Percentiles rank a stretch among this genome's conserved stretches.
phyloP scores from a whole-genome alignment of 352 stramenopile species.

The Pythium oligandrum region DNA sequence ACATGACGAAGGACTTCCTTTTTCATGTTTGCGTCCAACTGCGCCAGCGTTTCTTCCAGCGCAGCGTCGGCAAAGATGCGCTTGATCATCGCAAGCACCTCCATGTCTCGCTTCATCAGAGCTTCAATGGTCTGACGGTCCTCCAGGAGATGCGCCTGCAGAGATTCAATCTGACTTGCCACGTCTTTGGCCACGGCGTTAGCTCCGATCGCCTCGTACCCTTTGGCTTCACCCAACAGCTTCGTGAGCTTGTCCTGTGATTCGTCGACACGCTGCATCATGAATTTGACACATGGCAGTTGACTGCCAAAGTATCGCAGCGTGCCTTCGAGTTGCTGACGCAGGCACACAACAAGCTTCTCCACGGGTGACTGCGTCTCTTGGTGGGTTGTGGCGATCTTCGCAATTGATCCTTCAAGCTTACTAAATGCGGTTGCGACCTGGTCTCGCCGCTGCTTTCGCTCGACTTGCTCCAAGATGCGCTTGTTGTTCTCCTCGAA shows the following conservation, averaged over 20 bases:
- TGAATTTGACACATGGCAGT: slow-evolving; percentile 76
- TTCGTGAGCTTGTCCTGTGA: slow-evolving; percentile 33
- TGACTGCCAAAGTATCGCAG: slow-evolving; percentile 74
- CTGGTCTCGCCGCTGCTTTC: slow-evolving; percentile 29
- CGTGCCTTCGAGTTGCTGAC: slow-evolving; percentile 61
- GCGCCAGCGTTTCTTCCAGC: slow-evolving; percentile 22
- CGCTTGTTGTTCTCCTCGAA: slow-evolving; percentile 51
- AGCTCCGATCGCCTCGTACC: slow-evolving; percentile 52
- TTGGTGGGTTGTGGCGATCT: slow-evolving; percentile 29
- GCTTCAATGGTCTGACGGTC: slow-evolving; percentile 41
- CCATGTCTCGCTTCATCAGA: slow-evolving; percentile 43
- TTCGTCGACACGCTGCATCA: slow-evolving; percentile 57
- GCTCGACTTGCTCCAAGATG: slow-evolving; percentile 30
- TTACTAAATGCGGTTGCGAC: slow-evolving; percentile 31
- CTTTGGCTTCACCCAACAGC: slow-evolving; percentile 34
- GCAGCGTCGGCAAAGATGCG: slow-evolving; percentile 14
- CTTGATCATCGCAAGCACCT: slow-evolving; percentile 32
- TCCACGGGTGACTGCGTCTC: slow-evolving; percentile 37
- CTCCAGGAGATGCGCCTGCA: slow-evolving; percentile 44
- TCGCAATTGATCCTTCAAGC: slow-evolving; percentile 32
- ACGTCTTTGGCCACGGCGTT: slow-evolving; percentile 48
- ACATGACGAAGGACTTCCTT: slow-evolving; percentile 57
- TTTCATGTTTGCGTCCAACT: slow-evolving; percentile 34
- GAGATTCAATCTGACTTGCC: slow-evolving; percentile 26
- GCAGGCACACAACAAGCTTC: slow-evolving; percentile 41